phyloP scores from a whole-genome alignment of 768 basidiomycete species.

The Floccularia luteovirens region DNA sequence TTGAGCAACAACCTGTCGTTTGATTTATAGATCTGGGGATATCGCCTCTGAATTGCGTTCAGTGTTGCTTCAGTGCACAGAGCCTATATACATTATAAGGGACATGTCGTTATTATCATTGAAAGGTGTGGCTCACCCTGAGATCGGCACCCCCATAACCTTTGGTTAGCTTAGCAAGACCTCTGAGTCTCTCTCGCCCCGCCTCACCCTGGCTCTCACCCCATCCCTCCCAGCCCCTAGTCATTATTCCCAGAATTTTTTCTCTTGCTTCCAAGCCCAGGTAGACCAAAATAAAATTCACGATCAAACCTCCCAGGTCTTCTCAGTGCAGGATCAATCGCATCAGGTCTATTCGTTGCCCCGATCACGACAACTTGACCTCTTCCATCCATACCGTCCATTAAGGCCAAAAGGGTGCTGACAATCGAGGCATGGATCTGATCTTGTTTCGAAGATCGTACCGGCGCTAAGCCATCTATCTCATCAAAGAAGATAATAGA shows the following conservation, averaged over 20 bases:
- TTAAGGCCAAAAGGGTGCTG: constrained; percentile 88
- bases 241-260: constrained; percentile 88
- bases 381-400: constrained; percentile 99
- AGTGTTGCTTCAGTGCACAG: constrained; percentile 95
- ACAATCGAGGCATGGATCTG: constrained; percentile 99
- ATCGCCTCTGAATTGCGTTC: constrained; percentile 92
- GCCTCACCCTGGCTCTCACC: constrained; percentile 29
- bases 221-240: constrained; percentile 84
- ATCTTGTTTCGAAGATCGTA: constrained; percentile 97
- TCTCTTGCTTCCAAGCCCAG: constrained; percentile 77
- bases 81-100: constrained; percentile 40
- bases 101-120: constrained; percentile 4
- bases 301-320: constrained; percentile 94
- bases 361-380: constrained; percentile 98
- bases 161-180: constrained; percentile 85
- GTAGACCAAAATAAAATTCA: constrained; percentile 96
- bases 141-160: constrained; percentile 98
- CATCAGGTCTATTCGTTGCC: constrained; percentile 95
- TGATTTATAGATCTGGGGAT: constrained; percentile 96
- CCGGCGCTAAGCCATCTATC: constrained; percentile 97
- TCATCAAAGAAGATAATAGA: constrained; percentile 99
- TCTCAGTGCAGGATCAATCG: constrained; percentile 93
- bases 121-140: constrained; percentile 47
- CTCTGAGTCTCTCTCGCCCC: constrained; percentile 66
- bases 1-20: constrained; percentile 78